A percentile compares a stretch with the other conserved stretches of the same genome.
phyloP scores from a whole-genome alignment of 768 basidiomycete species.

The Coprinopsis cinerea region DNA sequence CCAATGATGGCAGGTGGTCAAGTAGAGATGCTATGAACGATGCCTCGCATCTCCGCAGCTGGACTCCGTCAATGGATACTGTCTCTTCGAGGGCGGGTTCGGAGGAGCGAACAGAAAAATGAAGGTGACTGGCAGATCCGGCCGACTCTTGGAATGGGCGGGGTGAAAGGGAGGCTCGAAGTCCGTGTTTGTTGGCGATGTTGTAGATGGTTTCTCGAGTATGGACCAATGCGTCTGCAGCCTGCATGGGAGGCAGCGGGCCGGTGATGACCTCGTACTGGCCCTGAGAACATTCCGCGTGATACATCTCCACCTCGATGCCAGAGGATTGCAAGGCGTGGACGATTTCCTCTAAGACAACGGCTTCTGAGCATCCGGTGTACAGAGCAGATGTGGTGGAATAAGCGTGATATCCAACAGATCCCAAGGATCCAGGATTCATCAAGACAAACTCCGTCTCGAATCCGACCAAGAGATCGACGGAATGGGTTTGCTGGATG shows the following conservation, averaged over 20 bases:
- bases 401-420: constrained; percentile 44
- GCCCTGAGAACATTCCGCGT: constrained; percentile 65
- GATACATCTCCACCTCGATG: constrained; percentile 62
- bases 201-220: constrained; percentile 66
- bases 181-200: constrained; percentile 54
- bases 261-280: constrained; percentile 68
- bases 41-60: constrained; percentile 34
- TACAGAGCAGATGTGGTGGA: constrained; percentile 31
- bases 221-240: constrained; percentile 60
- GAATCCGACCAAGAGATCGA: constrained; percentile 59
- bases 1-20: constrained; percentile 49
- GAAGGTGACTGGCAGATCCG: constrained; percentile 55
- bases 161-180: constrained; percentile 64
- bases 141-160: constrained; percentile 37
- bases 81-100: neutral
- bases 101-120: constrained; percentile 56
- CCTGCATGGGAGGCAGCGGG: constrained; percentile 56
- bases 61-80: constrained; percentile 6
- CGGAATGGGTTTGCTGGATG: constrained; percentile 18
- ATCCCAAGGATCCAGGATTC: constrained; percentile 23
- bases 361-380: constrained; percentile 38
- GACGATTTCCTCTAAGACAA: constrained; percentile 54
- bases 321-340: constrained; percentile 41
- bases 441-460: constrained; percentile 72
- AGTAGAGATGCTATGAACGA: constrained; percentile 60